Percentiles rank a stretch among this genome's conserved stretches.
These are phyloP conservation scores for Pinus tabuliformis DNA, from an alignment of 75 land plant genomes.

Conservation along the genomic window DNA sequence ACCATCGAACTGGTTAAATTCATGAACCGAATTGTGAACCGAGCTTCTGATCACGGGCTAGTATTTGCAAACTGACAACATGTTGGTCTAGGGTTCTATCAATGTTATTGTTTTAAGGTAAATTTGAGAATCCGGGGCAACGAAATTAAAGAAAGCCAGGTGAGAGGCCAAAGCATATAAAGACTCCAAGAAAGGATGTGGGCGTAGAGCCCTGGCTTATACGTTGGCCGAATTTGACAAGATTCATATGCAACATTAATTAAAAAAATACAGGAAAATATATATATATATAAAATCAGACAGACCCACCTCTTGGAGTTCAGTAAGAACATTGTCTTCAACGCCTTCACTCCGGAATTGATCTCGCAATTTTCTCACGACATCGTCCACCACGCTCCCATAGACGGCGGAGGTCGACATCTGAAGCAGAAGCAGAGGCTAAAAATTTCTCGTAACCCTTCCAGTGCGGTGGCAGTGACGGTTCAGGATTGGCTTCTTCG, in stretches of 20 bases:
- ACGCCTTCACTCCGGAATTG: constrained; percentile 74
- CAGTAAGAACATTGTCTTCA: constrained; percentile 70
- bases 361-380: constrained; percentile 81
- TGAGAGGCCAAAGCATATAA: background rate
- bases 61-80: background rate
- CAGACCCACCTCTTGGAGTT: constrained; percentile 78
- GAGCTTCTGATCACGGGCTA: background rate
- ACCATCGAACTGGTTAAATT: too few relatives aligned
- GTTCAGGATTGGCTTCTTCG: constrained; percentile 1
- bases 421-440: constrained; percentile 20
- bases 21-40: too few relatives aligned
- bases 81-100: background rate
- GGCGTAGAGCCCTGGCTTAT: background rate
- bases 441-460: background rate
- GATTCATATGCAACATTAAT: too few relatives aligned
- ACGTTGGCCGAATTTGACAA: background rate
- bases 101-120: background rate
- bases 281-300: background rate
- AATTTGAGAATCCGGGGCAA: background rate
- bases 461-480: background rate
- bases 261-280: background rate
- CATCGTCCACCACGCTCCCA: constrained; percentile 80
- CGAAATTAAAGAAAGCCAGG: background rate
- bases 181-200: background rate
- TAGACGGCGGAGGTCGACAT: constrained; percentile 55